Evolutionary conservation across 257 asterid species (phyloP), one percentile per base, ranked within the genome.

Genomic region (Vinca minor): DNA sequence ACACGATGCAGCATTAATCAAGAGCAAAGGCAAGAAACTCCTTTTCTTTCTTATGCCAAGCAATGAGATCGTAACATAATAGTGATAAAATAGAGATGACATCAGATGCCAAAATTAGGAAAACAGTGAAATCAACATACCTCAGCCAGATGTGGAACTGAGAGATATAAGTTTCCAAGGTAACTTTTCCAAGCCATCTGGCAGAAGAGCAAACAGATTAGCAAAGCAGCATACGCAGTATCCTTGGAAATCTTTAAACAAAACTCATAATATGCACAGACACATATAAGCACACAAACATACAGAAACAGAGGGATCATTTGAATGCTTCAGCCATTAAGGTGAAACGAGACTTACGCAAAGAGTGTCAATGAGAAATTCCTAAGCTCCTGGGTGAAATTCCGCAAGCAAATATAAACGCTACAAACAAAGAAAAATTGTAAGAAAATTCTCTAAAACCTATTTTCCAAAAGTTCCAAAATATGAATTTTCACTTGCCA

Each of bases 131-230:
- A 62, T 48, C 28, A 42, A 72, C 84, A 18, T 29, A 85, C 98
- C 98, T 87, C 82, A 92, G 85, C 98, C 98, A 92, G 69, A 92
- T 92, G 81, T 92, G 98, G 73, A 92, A 92, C 89, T 92, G 98
- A 62, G 98, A 92, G 73, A 89, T 92, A 59, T 92, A 89, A 20
- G 98, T 92, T 75, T 89, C 98, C 81, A 92, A 71, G n/a, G 97
- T 92, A 73, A 92, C 63, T 79, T 92, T 92, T 63, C 97, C 98
- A 11, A 92, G 96, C 98, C 98, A 92, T 86, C 98, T 92, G 76
- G 44, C 56, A 60, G 13, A 54, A 70, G 62, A 72, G 69, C 69
- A 80, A 70, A 74, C 64, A 57, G 64, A 38, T 74, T 39, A 71
- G 63, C 69, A 59, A 59, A 73, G 67, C 71, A 59, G 74, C 21